Percentiles rank a stretch among this genome's conserved stretches.
These are phyloP conservation scores for Tilletia horrida DNA, from an alignment of 1,284 basidiomycete genomes.

Conservation along the genomic window DNA sequence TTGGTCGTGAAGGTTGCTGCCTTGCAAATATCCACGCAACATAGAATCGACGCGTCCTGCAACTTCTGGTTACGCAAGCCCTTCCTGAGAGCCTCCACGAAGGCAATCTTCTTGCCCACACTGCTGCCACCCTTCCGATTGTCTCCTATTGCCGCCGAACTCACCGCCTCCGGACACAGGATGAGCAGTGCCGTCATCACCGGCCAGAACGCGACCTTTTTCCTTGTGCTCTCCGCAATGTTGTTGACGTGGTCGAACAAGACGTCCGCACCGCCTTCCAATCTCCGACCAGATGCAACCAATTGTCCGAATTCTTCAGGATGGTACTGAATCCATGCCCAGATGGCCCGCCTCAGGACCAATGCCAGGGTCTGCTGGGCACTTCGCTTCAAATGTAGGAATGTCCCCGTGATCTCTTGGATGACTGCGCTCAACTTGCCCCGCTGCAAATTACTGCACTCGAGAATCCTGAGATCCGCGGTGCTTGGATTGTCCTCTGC, in stretches of 20 bases:
- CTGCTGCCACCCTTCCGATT: constrained; percentile 52
- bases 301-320: constrained; percentile 76
- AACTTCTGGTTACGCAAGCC: constrained; percentile 51
- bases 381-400: constrained; percentile 77
- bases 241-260: constrained; percentile 53
- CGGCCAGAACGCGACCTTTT: constrained; percentile 71
- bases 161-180: constrained; percentile 72
- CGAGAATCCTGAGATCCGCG: constrained; percentile 68
- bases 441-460: constrained; percentile 58
- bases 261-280: constrained; percentile 53
- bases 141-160: constrained; percentile 57
- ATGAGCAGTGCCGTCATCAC: constrained; percentile 73
- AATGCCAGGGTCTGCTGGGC: constrained; percentile 71
- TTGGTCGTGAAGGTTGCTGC: constrained; percentile 68
- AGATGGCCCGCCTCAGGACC: constrained; percentile 74
- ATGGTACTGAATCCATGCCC: constrained; percentile 86
- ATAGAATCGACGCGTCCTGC: constrained; percentile 68
- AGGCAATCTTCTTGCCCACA: constrained; percentile 57
- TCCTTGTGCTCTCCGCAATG: constrained; percentile 57
- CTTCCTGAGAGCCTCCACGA: constrained; percentile 56
- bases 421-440: constrained; percentile 45
- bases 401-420: constrained; percentile 73
- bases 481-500: constrained; percentile 61
- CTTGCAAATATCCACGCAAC: constrained; percentile 75
- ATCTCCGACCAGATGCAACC: constrained; percentile 57